These are phyloP conservation scores for Chlorella vulgaris DNA, from an alignment of 139 green algal species.

Conservation along the genomic window DNA sequence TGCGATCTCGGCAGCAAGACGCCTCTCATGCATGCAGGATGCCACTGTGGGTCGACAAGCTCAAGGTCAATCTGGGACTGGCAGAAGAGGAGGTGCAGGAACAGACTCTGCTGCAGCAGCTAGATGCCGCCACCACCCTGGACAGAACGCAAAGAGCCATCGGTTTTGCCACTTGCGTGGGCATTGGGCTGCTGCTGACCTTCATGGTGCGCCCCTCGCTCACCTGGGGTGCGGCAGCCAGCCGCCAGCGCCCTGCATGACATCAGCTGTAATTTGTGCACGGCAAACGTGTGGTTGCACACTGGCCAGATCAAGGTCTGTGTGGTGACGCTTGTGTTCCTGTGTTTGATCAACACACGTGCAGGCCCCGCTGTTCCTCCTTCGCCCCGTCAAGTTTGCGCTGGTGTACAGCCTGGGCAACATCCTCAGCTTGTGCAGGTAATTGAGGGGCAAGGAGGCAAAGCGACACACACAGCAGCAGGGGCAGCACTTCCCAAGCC, in stretches of 20 bases:
- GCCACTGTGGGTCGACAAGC: slow-evolving; percentile 33
- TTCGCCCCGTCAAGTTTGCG: slow-evolving; percentile 56
- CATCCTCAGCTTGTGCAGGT: slow-evolving; percentile 32
- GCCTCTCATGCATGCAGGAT: slow-evolving; percentile 8
- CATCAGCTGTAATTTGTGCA: neutral
- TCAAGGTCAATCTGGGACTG: slow-evolving; percentile 41
- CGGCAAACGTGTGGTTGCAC: neutral
- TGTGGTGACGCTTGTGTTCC: no score
- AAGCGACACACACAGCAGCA: no score
- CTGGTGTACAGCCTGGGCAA: slow-evolving; percentile 37
- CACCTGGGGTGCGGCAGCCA: no score
- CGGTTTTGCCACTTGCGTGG: slow-evolving; percentile 59
- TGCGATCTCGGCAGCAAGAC: no score
- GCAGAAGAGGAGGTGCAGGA: slow-evolving; percentile 42
- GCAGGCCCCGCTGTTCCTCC: slow-evolving; percentile 65
- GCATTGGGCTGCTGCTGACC: slow-evolving; percentile 62
- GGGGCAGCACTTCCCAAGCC: no score
- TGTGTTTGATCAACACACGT: no score
- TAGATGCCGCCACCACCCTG: slow-evolving; percentile 68
- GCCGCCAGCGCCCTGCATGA: neutral
- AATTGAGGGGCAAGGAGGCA: no score
- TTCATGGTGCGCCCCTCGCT: slow-evolving; percentile 62
- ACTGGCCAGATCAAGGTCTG: no score
- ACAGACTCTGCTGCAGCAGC: slow-evolving; percentile 56
- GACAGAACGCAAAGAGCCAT: slow-evolving; percentile 43